Evolutionary conservation across 306 rosid genomes (phyloP).

Genomic region (Datisca glomerata): DNA sequence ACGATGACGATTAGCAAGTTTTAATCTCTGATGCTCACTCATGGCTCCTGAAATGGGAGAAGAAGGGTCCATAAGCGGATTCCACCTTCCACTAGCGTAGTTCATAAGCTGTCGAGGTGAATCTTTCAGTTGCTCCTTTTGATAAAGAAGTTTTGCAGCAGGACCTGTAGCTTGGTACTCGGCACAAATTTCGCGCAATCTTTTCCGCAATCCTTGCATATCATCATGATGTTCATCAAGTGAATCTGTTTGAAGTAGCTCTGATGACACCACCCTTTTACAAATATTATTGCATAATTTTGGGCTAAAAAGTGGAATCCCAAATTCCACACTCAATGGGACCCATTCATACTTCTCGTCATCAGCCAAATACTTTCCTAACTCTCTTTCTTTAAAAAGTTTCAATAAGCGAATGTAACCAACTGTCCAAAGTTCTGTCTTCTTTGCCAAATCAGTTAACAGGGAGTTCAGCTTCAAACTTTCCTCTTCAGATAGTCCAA

Average conservation of each 20-base stretch:
- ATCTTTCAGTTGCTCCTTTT: slow-evolving; percentile 65
- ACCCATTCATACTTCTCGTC: slow-evolving; percentile 78
- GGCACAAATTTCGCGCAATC: slow-evolving; percentile 63
- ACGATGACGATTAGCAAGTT: slow-evolving; percentile 59
- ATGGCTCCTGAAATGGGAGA: slow-evolving; percentile 74
- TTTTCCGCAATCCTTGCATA: slow-evolving; percentile 73
- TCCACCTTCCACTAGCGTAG: slow-evolving; percentile 85
- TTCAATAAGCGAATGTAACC: slow-evolving; percentile 81
- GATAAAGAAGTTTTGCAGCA: slow-evolving; percentile 79
- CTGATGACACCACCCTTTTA: slow-evolving; percentile 66
- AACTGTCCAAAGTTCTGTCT: slow-evolving; percentile 64
- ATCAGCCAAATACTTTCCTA: slow-evolving; percentile 27
- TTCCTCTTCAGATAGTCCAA: slow-evolving; percentile 57
- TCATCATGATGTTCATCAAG: slow-evolving; percentile 67
- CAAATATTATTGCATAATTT: slow-evolving; percentile 61
- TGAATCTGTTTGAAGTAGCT: slow-evolving; percentile 66
- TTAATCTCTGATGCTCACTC: slow-evolving; percentile 53
- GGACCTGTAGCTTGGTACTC: slow-evolving; percentile 83
- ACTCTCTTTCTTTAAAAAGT: slow-evolving; percentile 49
- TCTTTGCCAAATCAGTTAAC: slow-evolving; percentile 48
- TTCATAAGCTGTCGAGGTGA: slow-evolving; percentile 42
- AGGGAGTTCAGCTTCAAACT: slow-evolving; percentile 43
- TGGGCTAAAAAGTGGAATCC: slow-evolving; percentile 87
- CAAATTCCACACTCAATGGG: slow-evolving; percentile 84
- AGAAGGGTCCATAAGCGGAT: slow-evolving; percentile 69